phyloP scores from a whole-genome alignment of 768 basidiomycete species.

The Suillus sp. region DNA sequence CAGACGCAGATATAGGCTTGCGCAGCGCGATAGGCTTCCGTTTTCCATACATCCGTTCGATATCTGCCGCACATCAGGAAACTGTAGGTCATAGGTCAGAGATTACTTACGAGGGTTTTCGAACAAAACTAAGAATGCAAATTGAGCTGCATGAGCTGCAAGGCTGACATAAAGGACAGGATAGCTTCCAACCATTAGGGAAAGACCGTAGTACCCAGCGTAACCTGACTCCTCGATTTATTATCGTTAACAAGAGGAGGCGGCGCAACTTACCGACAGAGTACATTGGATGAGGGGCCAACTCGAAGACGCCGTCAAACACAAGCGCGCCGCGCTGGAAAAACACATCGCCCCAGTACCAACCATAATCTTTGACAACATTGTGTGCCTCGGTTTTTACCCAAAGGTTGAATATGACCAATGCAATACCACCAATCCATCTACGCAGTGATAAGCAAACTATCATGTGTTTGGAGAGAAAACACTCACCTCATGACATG shows the following conservation, averaged over 20 bases:
- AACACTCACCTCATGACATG: constrained; percentile 72
- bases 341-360: constrained; percentile 96
- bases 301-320: constrained; percentile 97
- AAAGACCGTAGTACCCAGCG: constrained; percentile 96
- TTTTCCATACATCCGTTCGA: constrained; percentile 91
- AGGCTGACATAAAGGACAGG: constrained; percentile 91
- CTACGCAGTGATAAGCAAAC: constrained; percentile 39
- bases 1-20: constrained; percentile 52
- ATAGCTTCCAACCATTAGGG: constrained; percentile 87
- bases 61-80: constrained; percentile 53
- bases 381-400: constrained; percentile 98
- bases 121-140: constrained; percentile 93
- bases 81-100: background rate
- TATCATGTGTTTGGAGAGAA: constrained; percentile 4
- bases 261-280: constrained; percentile 60
- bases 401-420: constrained; percentile 97
- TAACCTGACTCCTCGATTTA: constrained; percentile 54
- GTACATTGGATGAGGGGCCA: constrained; percentile 95
- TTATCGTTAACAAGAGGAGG: background rate
- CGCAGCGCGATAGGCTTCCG: constrained; percentile 88
- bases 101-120: constrained; percentile 89
- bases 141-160: constrained; percentile 94
- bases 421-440: constrained; percentile 82
- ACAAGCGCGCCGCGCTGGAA: constrained; percentile 92
- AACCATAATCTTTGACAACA: constrained; percentile 97